phyloP scores from a whole-genome alignment of 2,329 filamentous ascomycete genomes.

The Parafenestella ontariensis region DNA sequence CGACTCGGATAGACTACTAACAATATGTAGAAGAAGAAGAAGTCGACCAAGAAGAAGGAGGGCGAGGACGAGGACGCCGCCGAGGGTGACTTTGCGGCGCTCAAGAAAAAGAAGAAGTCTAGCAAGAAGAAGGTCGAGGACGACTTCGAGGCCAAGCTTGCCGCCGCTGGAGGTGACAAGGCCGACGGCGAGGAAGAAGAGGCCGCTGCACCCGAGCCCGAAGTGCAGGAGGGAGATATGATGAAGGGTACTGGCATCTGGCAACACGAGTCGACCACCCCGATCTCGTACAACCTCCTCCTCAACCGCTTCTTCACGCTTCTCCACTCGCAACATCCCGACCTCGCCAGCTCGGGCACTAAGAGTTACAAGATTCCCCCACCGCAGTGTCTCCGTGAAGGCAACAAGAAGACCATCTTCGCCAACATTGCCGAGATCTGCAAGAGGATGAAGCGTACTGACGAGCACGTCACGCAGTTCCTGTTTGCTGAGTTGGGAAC shows the following conservation, averaged over 20 bases:
- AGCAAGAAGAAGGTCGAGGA: conserved; percentile 63
- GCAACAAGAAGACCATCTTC: conserved; percentile 98
- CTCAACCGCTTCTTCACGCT: conserved; percentile 93
- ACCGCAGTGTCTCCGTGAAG: conserved; percentile 98
- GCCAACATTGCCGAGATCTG: conserved; percentile 99
- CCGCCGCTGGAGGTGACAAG: conserved; percentile 61
- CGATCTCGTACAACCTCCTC: conserved; percentile 84
- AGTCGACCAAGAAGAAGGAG: conserved; percentile 66
- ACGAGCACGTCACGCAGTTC: conserved; percentile 97
- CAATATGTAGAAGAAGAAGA: conserved; percentile 66
- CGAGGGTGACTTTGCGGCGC: conserved; percentile 67
- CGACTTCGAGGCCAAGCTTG: conserved; percentile 73
- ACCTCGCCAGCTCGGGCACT: conserved; percentile 84
- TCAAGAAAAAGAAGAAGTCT: conserved; percentile 90
- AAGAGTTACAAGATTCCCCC: conserved; percentile 99
- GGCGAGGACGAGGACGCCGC: conserved; percentile 57
- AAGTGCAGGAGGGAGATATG: conserved; percentile 74
- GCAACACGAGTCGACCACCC: conserved; percentile 77
- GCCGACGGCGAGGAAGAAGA: conserved; percentile 65
- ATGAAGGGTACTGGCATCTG: conserved; percentile 89
- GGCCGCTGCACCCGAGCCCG: conserved; percentile 54
- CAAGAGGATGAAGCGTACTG: conserved; percentile 98
- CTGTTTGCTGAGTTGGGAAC: conserved; percentile 98
- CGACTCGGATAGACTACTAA: conserved; percentile 6
- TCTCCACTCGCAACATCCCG: conserved; percentile 94